Percentiles rank a stretch among this genome's conserved stretches.
These are phyloP conservation scores for Neurospora cerealis DNA, from an alignment of 495 filamentous ascomycete species.

Conservation along the genomic window DNA sequence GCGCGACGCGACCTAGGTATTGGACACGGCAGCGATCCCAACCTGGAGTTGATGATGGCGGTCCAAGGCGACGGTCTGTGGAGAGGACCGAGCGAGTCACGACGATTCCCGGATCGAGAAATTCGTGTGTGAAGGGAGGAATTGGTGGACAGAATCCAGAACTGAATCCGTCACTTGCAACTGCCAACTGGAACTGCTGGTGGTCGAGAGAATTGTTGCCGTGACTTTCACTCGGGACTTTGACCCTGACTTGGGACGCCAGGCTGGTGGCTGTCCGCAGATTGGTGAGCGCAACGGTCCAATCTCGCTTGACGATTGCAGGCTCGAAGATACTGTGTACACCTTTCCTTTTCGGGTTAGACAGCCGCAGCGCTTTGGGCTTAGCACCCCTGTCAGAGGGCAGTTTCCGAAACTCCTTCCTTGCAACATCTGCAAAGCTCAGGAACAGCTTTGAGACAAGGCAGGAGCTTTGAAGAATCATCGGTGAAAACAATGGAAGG, in stretches of 20 bases:
- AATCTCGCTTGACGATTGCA: constrained; percentile 29
- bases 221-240: neutral
- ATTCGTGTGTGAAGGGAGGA: neutral
- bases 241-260: neutral
- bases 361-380: neutral
- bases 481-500: neutral
- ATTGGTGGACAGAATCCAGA: neutral
- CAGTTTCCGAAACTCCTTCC: constrained; percentile 1
- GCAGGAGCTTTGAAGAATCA: neutral
- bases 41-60: neutral
- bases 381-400: constrained; percentile 6
- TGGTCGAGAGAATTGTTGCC: neutral
- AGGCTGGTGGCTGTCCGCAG: constrained; percentile 5
- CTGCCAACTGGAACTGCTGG: neutral
- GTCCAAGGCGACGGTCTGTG: neutral
- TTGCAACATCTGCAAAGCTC: neutral
- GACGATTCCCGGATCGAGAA: neutral
- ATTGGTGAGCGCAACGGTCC: constrained; percentile 17
- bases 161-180: neutral
- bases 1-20: neutral
- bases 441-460: neutral
- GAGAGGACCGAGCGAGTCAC: neutral
- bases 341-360: constrained; percentile 20
- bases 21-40: neutral
- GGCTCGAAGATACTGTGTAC: constrained; percentile 7